Evolutionary conservation across 108 stramenopile genomes (phyloP), one percentile per base, ranked within the genome.

Genomic region (Nitzschia sp.): DNA sequence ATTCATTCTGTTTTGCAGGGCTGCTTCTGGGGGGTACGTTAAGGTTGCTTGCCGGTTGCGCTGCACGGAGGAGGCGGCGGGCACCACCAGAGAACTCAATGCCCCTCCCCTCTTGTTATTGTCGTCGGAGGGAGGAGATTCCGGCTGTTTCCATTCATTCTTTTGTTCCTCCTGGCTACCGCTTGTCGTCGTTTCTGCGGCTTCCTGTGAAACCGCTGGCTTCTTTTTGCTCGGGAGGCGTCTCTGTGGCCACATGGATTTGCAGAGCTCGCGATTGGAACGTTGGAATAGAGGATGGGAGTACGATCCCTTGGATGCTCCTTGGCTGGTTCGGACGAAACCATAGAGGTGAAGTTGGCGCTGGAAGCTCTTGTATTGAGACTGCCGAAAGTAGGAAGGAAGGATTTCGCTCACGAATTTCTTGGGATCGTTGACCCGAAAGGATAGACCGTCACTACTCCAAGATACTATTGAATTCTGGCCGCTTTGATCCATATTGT

Each of bases 331-430:
- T 36, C 88, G 70, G 38, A 65, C 36, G 29, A 63, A 63, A 27
- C 25, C 44, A 61, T 93, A 93, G 2, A 93, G 69, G 67, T 97
- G 92, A 31, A 97, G 75, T 76, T 97, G 94, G 25, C 96, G 63
- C 64, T 95, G 93, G 64, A 97, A 94, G 48, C 85, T 85, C 23
- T 83, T 80, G 62, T 84, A 79, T 58, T 84, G 86, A 35, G 80
- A 81, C 62, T 85, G 87, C 22, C 77, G 76, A 63, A 96, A 96
- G 77, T 91, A 91, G 11, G 65, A 52, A 6, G 91, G 93, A 81
- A 97, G 77, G 34, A 94, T 35, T 25, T 76, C 44, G 19, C 63
- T 48, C 27, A 82, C 75, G 53, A 91, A 91, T 21, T 60, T 54
- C n/a, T 78, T 65, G 2, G 80, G 74, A 8, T 88, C 73, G 66